Evolutionary conservation across 1,284 basidiomycete genomes (phyloP).

Genomic region (Mycena citricolor): DNA sequence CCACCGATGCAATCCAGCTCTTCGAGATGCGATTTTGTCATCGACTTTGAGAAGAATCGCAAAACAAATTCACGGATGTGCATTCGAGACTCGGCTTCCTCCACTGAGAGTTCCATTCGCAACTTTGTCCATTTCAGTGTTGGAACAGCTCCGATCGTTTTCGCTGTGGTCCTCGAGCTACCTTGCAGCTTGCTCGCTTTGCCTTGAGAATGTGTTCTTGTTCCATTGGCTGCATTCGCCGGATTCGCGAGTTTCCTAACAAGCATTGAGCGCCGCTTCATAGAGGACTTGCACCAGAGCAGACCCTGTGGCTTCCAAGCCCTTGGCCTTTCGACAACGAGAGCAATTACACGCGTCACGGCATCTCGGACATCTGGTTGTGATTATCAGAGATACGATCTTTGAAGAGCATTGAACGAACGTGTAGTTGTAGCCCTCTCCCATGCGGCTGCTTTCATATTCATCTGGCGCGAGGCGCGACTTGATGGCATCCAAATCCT

Average conservation of each 20-base stretch:
- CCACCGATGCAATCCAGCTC: conserved; percentile 63
- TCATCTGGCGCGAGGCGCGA: conserved; percentile 26
- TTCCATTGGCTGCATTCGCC: conserved; percentile 10
- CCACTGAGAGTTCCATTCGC: conserved; percentile 41
- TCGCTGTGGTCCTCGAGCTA: conserved; percentile 24
- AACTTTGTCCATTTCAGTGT: conserved; percentile 51
- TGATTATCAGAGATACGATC: conserved; percentile 3
- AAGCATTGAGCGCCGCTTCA: background rate
- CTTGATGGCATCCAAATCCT: conserved; percentile 51
- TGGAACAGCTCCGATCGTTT: conserved; percentile 32
- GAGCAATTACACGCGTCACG: conserved; percentile 64
- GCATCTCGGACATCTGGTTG: conserved; percentile 65
- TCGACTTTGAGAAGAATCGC: conserved; percentile 52
- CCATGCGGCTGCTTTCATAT: conserved; percentile 36
- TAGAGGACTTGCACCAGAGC: conserved; percentile 27
- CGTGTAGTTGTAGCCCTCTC: conserved; percentile 53
- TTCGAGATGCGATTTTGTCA: conserved; percentile 55
- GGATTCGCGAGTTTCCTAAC: conserved; percentile 24
- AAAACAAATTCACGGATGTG: conserved; percentile 71
- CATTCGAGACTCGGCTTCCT: conserved; percentile 58
- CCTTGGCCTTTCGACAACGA: conserved; percentile 59
- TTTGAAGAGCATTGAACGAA: conserved; percentile 29
- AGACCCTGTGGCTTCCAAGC: conserved; percentile 62
- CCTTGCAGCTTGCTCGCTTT: conserved; percentile 21
- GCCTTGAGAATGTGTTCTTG: conserved; percentile 19